A percentile compares a stretch with the other conserved stretches of the same genome.
phyloP scores from a whole-genome alignment of 148 eudicot species.

The Rhododendron ferrugineum region DNA sequence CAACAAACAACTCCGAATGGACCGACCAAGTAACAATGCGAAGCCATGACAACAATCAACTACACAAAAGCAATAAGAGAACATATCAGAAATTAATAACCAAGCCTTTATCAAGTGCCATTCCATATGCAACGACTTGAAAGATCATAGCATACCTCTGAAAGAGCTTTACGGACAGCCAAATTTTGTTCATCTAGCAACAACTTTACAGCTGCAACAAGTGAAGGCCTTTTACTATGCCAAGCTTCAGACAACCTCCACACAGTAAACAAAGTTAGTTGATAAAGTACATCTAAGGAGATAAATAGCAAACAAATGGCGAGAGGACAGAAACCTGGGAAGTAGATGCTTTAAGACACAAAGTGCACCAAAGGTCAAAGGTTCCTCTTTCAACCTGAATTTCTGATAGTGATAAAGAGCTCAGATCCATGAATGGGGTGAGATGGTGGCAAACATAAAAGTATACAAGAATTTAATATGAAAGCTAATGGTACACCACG shows the following conservation, averaged over 20 bases:
- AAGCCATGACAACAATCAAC: constrained; percentile 97
- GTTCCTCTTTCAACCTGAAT: no score
- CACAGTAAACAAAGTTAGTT: constrained; percentile 14
- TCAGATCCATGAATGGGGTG: no score
- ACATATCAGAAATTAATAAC: constrained; percentile 7
- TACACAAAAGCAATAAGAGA: constrained; percentile 28
- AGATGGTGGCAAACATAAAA: background rate
- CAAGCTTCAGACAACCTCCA: constrained; percentile 87
- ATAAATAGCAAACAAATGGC: background rate
- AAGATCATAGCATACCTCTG: no score
- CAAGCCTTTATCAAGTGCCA: constrained; percentile 5
- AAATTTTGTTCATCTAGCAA: no score
- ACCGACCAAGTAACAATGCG: constrained; percentile 96
- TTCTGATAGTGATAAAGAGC: no score
- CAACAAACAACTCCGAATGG: constrained; percentile 87
- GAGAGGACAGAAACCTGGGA: background rate
- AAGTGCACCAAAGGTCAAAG: no score
- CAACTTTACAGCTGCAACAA: no score
- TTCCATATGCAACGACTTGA: background rate
- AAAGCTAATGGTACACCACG: background rate
- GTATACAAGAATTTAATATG: background rate
- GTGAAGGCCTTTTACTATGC: constrained; percentile 17
- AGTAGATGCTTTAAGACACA: no score
- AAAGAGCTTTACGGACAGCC: no score
- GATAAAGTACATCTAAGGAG: constrained; percentile 9